Base-by-base conservation (phyloP, 2,329 filamentous ascomycete species). In the Calonectria montana region DNA sequence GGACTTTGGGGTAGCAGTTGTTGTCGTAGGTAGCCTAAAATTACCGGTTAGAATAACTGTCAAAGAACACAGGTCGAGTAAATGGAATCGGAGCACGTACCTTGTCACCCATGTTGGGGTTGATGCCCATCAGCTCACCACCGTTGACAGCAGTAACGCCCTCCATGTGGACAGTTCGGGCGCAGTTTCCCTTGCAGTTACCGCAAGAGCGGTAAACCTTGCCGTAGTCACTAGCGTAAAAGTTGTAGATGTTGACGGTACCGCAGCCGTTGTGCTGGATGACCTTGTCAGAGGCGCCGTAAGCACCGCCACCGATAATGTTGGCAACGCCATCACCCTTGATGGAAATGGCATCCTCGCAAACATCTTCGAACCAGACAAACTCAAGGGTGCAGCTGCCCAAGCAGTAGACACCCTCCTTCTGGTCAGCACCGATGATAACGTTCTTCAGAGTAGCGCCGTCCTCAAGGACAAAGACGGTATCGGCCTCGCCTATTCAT, bases 291-390 rank as follows among this genome's bases (percentile, higher is more conserved):
- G 74, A 71, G 15, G 86, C 84, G 45, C 82, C 77, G 67, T 80
- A 81, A 1, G 84, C 84, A 53, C 83, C 84, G 23, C 84, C 84
- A 4, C 84, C 85, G 29, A 82, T 83, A 61, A 87, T 85, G 74
- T 81, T 82, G 47, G 84, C 80, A 2, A 83, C 80, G 7, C 81
- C 80, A 61, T 82, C 79, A 10, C 83, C 84, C 83, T 76, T 77
- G 76, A 77, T 75, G 25, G 68, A 71, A 69, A 77, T 77, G 65
- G 75, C 75, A 16, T 79, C 77, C 67, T 87, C 85, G 71, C 86
- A 87, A 59, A 87, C 85, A 31, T 86, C 83, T 65, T 85, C 83
- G 70, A 87, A 88, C 86, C 87, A 88, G 48, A 88, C 87, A n/a
- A 83, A 85, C 73, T 84, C 80, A 10, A 87, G 76, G 2, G 77